Evolutionary conservation across 495 filamentous ascomycete species (phyloP).

Genomic region (Penicillium paxilli): DNA sequence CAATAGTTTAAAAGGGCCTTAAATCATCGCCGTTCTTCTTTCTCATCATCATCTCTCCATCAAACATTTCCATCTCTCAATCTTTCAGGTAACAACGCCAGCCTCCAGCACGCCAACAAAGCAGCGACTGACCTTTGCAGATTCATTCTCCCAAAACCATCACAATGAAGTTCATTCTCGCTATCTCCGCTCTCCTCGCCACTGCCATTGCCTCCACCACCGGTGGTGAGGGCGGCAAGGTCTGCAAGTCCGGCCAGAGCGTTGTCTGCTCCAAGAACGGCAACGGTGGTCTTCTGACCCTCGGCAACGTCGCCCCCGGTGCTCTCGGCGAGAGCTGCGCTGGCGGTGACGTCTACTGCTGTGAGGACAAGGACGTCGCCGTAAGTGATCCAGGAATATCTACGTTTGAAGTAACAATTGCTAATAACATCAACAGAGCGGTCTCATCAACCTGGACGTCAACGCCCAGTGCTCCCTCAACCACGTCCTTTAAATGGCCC

Average conservation of each 20-base stretch:
- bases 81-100: background rate
- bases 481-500: conserved; percentile 7
- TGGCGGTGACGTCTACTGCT: conserved; percentile 18
- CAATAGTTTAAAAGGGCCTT: background rate
- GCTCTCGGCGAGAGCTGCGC: conserved; percentile 15
- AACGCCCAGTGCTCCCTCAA: conserved; percentile 6
- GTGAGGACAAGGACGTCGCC: conserved; percentile 2
- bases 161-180: conserved; percentile 10
- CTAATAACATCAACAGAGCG: background rate
- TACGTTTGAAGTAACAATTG: background rate
- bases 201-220: background rate
- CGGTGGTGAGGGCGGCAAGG: background rate
- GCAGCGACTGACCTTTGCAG: background rate
- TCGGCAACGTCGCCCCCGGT: conserved; percentile 15
- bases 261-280: conserved; percentile 16
- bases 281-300: conserved; percentile 14
- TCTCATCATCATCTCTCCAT: background rate
- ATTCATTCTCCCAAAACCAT: background rate
- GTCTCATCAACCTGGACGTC: conserved; percentile 10
- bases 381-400: background rate
- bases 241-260: conserved; percentile 7
- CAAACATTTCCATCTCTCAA: too few species aligned
- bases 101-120: background rate
- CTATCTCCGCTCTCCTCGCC: background rate
- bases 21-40: background rate